Evolutionary conservation across 2,329 filamentous ascomycete genomes (phyloP).

Genomic region (Graphilbum sp.): DNA sequence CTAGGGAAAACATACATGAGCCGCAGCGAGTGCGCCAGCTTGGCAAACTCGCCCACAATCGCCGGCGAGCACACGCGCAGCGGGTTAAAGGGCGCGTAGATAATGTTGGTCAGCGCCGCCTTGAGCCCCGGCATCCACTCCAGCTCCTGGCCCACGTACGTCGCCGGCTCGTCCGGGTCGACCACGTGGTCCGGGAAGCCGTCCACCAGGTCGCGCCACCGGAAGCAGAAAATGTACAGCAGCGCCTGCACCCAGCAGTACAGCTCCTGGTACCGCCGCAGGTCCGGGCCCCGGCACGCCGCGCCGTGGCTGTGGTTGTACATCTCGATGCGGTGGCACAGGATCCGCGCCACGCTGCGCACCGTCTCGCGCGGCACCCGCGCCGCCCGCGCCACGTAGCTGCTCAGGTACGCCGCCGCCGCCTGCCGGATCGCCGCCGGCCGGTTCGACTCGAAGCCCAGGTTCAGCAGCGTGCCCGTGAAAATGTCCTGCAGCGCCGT

Average conservation of each 20-base stretch:
- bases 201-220: constrained; percentile 77
- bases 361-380: constrained; percentile 63
- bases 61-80: constrained; percentile 84
- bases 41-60: constrained; percentile 85
- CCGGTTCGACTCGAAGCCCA: constrained; percentile 54
- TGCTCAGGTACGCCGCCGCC: constrained; percentile 81
- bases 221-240: constrained; percentile 93
- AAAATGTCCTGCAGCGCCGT: constrained; percentile 69
- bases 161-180: constrained; percentile 44
- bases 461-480: constrained; percentile 57
- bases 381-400: constrained; percentile 81
- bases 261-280: constrained; percentile 68
- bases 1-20: constrained; percentile 83
- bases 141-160: constrained; percentile 53
- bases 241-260: constrained; percentile 81
- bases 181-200: constrained; percentile 42
- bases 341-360: constrained; percentile 64
- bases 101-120: constrained; percentile 57
- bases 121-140: constrained; percentile 62
- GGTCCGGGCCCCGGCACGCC: constrained; percentile 66
- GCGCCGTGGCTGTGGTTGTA: constrained; percentile 59
- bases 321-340: constrained; percentile 61
- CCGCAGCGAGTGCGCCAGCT: constrained; percentile 67
- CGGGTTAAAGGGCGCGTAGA: constrained; percentile 82
- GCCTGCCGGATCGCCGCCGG: constrained; percentile 64